These are phyloP conservation scores for Thelonectria rubi DNA, from an alignment of 2,329 filamentous ascomycete species.

Conservation along the genomic window DNA sequence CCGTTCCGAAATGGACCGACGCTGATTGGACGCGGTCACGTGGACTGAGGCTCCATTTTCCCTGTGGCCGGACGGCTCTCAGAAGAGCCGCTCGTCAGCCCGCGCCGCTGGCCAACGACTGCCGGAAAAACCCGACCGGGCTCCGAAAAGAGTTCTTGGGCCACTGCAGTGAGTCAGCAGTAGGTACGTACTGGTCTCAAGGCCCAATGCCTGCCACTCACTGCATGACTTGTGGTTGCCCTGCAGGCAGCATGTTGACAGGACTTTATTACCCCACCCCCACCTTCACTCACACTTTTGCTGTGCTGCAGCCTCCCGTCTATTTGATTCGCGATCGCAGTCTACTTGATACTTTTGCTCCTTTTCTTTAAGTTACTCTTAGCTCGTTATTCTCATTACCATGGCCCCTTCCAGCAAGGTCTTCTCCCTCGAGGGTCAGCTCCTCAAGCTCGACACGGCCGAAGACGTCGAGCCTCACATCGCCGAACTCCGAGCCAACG, in stretches of 20 bases:
- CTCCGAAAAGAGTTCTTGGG: slow-evolving; percentile 14
- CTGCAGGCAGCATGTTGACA: slow-evolving; percentile 1
- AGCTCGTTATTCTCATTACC: slow-evolving; percentile 25
- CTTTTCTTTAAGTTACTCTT: slow-evolving; percentile 15
- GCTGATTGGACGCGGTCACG: slow-evolving; percentile 54
- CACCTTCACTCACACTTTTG: slow-evolving; percentile 39
- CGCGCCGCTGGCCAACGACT: slow-evolving; percentile 1
- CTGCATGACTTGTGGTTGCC: background rate
- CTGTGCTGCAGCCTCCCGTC: slow-evolving; percentile 26
- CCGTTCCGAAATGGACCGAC: slow-evolving; percentile 54
- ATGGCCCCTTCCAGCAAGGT: slow-evolving; percentile 62
- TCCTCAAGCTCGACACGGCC: slow-evolving; percentile 89
- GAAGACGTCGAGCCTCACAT: slow-evolving; percentile 88
- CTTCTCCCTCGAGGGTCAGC: slow-evolving; percentile 92
- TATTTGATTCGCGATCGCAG: slow-evolving; percentile 21
- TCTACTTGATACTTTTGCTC: slow-evolving; percentile 6
- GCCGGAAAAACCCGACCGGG: slow-evolving; percentile 19
- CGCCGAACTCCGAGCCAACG: slow-evolving; percentile 73
- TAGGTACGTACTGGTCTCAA: background rate
- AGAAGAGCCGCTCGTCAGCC: slow-evolving; percentile 19
- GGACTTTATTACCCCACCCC: slow-evolving; percentile 38
- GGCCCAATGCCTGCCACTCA: background rate
- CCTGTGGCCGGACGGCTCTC: slow-evolving; percentile 32
- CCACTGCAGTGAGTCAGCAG: slow-evolving; percentile 12
- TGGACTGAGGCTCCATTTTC: slow-evolving; percentile 36